Evolutionary conservation across 192 early-diverging fungal species (phyloP).

Genomic region (Phlyctochytrium arcticum): DNA sequence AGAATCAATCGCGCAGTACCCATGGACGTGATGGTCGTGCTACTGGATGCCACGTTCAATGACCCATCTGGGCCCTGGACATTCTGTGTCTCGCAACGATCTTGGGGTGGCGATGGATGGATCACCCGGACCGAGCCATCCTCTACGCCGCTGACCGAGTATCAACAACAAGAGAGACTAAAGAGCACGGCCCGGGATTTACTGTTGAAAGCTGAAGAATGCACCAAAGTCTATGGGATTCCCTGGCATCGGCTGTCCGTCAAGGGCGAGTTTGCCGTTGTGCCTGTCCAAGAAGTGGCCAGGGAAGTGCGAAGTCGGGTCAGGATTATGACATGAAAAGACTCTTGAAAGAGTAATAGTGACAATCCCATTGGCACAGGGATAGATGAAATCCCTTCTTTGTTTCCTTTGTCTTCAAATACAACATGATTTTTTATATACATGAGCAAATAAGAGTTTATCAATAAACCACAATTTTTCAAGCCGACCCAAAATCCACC

Average conservation of each 20-base stretch:
- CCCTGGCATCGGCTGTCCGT: slow-evolving; percentile 23
- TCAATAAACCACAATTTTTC: no score
- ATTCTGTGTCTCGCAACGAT: background rate
- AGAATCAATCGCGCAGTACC: background rate
- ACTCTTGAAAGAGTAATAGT: no score
- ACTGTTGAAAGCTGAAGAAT: slow-evolving; percentile 21
- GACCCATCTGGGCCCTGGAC: slow-evolving; percentile 22
- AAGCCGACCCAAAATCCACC: slow-evolving; percentile 29
- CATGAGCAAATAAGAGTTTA: no score
- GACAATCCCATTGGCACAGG: no score
- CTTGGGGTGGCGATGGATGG: slow-evolving; percentile 1
- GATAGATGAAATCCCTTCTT: no score
- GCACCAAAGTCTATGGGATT: slow-evolving; percentile 20
- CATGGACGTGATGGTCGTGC: slow-evolving; percentile 15
- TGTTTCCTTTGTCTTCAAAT: no score
- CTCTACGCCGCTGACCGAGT: background rate
- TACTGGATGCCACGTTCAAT: slow-evolving; percentile 27
- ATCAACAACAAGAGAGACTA: background rate
- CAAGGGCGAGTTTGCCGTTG: slow-evolving; percentile 20
- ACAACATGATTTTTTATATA: no score
- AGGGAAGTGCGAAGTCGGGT: slow-evolving; percentile 22
- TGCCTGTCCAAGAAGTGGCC: slow-evolving; percentile 20
- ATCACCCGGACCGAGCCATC: background rate
- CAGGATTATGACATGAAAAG: slow-evolving; percentile 12
- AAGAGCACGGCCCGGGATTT: slow-evolving; percentile 1